Evolutionary conservation across 768 basidiomycete genomes (phyloP), one percentile per base, ranked within the genome.

Genomic region (Pisolithus microcarpus): DNA sequence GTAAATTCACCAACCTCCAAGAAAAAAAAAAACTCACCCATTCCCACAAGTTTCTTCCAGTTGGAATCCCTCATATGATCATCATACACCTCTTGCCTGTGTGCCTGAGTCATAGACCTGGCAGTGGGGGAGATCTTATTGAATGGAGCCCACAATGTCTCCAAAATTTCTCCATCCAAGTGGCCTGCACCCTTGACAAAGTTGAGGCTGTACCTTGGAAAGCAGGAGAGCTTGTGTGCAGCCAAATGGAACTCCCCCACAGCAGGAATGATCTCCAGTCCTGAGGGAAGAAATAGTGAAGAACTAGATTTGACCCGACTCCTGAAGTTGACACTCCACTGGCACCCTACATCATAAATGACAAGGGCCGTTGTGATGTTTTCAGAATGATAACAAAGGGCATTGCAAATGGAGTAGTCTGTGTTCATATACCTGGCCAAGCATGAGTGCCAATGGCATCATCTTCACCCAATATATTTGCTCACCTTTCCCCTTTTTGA

Each of bases 41-140:
- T 60, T 18, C 59, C 51, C 13, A 62, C 54, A 5, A 63, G 39
- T 36, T 69, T 71, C 28, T 67, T 67, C 58, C 61, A 69, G 43
- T 71, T 70, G 0, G 56, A 65, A 28, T 71, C 65, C 9, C 53
- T 52, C 66, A 69, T 69, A 39, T 63, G 54, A 26, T 65, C 61
- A 44, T 71, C 61, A 10, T 66, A 42, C 19, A 43, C 23, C 23
- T 21, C 42, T 43, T 26, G 42, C 18, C 42, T 21, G 23, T 43
- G 42, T 6, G 46, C 30, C 16, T 45, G 30, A 30, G 30, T 30
- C 52, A 69, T 67, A 0, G 55, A 57, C 0, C 62, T 39, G 0
- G 61, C 60, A 8, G 58, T 63, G 0, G 57, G 28, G 0, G 65
- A 63, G 0, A 66, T 57, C 2, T 62, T 53, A 37, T 72, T 71